These are phyloP conservation scores for Alternaria novae-zelandiae DNA, from an alignment of 2,329 filamentous ascomycete species.

Conservation along the genomic window DNA sequence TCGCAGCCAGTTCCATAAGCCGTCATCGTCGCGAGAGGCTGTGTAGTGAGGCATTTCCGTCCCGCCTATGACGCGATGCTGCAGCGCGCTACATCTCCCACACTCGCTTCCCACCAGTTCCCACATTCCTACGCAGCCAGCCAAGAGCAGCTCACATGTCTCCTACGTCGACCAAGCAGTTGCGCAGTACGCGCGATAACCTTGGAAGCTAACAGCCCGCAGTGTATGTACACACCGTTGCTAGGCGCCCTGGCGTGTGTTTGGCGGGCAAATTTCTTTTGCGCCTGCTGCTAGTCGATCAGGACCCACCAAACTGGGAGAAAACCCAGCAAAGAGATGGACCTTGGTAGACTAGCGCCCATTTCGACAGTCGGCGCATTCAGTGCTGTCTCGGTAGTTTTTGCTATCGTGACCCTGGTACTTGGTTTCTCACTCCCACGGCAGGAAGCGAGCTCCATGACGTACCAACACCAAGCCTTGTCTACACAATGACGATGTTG, in stretches of 20 bases:
- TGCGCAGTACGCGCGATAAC: not conserved
- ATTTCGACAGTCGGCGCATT: not conserved
- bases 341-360: not conserved
- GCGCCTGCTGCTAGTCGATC: not conserved
- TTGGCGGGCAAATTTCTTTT: slow-evolving; percentile 1
- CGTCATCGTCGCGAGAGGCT: slow-evolving; percentile 14
- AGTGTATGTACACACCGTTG: not conserved
- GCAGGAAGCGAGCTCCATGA: slow-evolving; percentile 3
- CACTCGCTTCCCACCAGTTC: not conserved
- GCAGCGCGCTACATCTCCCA: slow-evolving; percentile 19
- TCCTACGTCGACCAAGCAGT: not conserved
- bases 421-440: not conserved
- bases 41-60: slow-evolving; percentile 4
- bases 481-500: not conserved
- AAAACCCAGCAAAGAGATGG: not conserved
- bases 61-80: slow-evolving; percentile 26
- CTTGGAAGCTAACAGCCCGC: not conserved
- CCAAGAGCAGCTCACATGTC: not conserved
- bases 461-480: not conserved
- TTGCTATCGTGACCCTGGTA: not conserved
- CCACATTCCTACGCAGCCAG: not conserved
- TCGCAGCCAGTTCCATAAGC: slow-evolving; percentile 9
- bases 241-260: not conserved
- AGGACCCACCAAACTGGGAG: not conserved
- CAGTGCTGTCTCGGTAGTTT: not conserved